A percentile compares a stretch with the other conserved stretches of the same genome.
Conservation (phyloP, 352 stramenopile species). For the Phytophthora aleatoria region DNA sequence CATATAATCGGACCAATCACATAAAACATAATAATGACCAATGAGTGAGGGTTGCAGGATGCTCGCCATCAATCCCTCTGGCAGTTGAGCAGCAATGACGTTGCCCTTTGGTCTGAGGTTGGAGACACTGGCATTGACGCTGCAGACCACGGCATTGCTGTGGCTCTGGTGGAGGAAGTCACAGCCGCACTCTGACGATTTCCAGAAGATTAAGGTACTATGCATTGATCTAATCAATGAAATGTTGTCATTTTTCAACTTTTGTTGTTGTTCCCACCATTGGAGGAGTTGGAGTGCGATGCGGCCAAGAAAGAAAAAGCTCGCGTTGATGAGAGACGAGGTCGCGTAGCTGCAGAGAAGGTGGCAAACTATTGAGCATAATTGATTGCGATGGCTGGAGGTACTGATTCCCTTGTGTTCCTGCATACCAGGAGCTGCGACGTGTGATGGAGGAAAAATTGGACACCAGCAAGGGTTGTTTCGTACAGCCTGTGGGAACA, state of each 20-base stretch:
- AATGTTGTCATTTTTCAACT: slow-evolving; percentile 2
- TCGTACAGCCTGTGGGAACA: slow-evolving; percentile 77
- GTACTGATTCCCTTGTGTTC: slow-evolving; percentile 5
- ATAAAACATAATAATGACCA: slow-evolving; percentile 19
- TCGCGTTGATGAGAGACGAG: slow-evolving; percentile 62
- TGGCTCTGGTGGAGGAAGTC: slow-evolving; percentile 33
- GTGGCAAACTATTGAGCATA: slow-evolving; percentile 12
- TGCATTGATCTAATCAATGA: background rate
- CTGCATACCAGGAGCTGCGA: slow-evolving; percentile 54
- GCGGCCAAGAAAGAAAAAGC: slow-evolving; percentile 56
- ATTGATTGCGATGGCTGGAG: slow-evolving; percentile 1
- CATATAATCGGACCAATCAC: slow-evolving; percentile 3
- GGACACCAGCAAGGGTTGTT: slow-evolving; percentile 75
- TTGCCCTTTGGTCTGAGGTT: slow-evolving; percentile 18
- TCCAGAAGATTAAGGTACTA: slow-evolving; percentile 24
- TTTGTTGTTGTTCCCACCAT: slow-evolving; percentile 10
- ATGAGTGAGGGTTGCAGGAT: slow-evolving; percentile 16
- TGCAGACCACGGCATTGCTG: slow-evolving; percentile 39
- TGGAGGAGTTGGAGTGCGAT: slow-evolving; percentile 43
- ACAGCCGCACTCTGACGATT: background rate
- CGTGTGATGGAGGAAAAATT: slow-evolving; percentile 78
- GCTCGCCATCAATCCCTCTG: slow-evolving; percentile 22
- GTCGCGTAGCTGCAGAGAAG: slow-evolving; percentile 72
- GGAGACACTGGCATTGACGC: slow-evolving; percentile 35
- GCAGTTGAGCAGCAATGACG: slow-evolving; percentile 26